Base-by-base conservation (phyloP, 148 eudicot genomes). In the Cornus suecica region DNA sequence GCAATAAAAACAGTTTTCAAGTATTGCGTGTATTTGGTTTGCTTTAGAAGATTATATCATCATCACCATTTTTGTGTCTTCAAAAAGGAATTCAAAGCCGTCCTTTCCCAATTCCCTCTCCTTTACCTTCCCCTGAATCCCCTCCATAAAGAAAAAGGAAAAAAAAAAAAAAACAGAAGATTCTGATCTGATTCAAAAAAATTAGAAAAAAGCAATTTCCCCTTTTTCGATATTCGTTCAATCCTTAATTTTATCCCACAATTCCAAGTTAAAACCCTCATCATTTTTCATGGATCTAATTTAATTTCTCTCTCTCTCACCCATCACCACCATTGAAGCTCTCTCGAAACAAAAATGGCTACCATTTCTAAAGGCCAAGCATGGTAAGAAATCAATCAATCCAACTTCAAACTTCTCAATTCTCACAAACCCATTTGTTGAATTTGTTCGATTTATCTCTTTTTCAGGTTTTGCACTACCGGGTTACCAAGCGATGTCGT, bases 401-500 rank as follows among this genome's bases (percentile, higher is more conserved):
- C 80, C 91, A 60, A 94, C 16, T 62, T 2, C 20, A 18, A 4
- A 20, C 24, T 20, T 58, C 62, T 58, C 24, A 6, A 37, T 37
- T 6, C 6, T 10, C 42, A 37, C n/a, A 6, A 37, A 18, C 62
- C 15, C 45, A 41, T 51, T 28, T 45, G 72, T 25, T n/a, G n/a
- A n/a, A n/a, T n/a, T 31, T 30, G 60, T 14, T 71, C 42, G 42
- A 37, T 16, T 24, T 48, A 11, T 26, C 32, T 77, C 30, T 34
- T 6, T 72, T 24, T 66, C 86, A 88, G 91, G 98, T 93, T 93
- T 75, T 91, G 98, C 76, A 91, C 93, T 66, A 93, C 93, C 10
- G 94, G 96, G 11, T 79, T 93, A 41, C 96, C 98, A 0, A 91
- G 91, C 78, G 98, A 93, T 69, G 78, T 93, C 30, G 83, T 87